Conservation (phyloP, 2,329 filamentous ascomycete species). For the Sclerotinia borealis region DNA sequence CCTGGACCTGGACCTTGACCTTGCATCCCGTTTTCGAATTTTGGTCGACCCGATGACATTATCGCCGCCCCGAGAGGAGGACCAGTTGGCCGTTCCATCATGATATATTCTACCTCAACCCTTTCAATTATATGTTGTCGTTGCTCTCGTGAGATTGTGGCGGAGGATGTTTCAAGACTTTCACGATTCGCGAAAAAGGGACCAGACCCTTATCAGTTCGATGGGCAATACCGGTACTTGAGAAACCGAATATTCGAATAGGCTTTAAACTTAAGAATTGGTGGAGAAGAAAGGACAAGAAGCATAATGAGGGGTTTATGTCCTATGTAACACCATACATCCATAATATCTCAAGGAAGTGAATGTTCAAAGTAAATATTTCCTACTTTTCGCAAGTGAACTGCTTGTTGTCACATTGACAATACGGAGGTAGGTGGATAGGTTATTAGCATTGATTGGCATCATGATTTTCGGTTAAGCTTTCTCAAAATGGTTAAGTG, state of each 20-base stretch:
- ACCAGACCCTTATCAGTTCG: conserved; percentile 10
- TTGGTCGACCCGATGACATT: conserved; percentile 34
- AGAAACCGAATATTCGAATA: conserved; percentile 1
- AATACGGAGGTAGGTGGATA: too few relatives aligned
- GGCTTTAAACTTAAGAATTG: neutral
- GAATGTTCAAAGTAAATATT: neutral
- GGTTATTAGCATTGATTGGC: too few relatives aligned
- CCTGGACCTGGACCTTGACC: conserved; percentile 34
- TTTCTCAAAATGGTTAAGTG: conserved; percentile 6
- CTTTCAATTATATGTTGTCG: conserved; percentile 5
- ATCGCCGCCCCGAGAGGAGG: conserved; percentile 32
- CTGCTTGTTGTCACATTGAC: conserved; percentile 11
- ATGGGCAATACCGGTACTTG: conserved; percentile 6
- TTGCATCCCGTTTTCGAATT: conserved; percentile 36
- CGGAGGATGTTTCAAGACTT: conserved; percentile 8
- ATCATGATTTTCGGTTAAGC: conserved; percentile 8
- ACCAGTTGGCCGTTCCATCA: conserved; percentile 32
- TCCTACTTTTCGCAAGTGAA: neutral
- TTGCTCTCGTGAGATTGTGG: conserved; percentile 7
- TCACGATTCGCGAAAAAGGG: conserved; percentile 12
- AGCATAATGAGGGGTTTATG: conserved; percentile 9
- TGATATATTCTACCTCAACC: conserved; percentile 11
- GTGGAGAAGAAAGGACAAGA: neutral
- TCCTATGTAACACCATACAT: conserved; percentile 8
- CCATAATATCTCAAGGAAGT: neutral